These are phyloP conservation scores for Davidsoniella virescens DNA, from an alignment of 2,329 filamentous ascomycete genomes.

Conservation along the genomic window DNA sequence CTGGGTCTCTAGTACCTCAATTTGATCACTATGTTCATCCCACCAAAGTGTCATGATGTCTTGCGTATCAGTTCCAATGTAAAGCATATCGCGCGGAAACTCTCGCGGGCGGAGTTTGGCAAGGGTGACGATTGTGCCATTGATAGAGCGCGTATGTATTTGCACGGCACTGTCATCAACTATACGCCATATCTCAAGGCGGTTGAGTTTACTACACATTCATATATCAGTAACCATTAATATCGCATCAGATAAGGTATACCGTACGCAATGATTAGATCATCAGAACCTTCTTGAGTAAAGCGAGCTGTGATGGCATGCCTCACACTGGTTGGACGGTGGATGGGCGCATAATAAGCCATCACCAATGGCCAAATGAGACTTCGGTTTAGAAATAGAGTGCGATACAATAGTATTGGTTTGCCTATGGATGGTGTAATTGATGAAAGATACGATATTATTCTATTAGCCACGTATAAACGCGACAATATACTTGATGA, in stretches of 20 bases:
- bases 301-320: constrained; percentile 74
- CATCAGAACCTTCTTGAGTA: constrained; percentile 57
- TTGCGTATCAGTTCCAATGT: constrained; percentile 78
- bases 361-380: constrained; percentile 32
- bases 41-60: constrained; percentile 84
- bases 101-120: constrained; percentile 62
- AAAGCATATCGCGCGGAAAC: constrained; percentile 65
- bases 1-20: constrained; percentile 36
- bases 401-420: neutral
- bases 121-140: constrained; percentile 75
- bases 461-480: too few species aligned
- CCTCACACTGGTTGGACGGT: constrained; percentile 77
- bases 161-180: constrained; percentile 48
- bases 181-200: constrained; percentile 67
- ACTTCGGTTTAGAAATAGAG: too few species aligned
- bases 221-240: constrained; percentile 9
- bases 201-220: constrained; percentile 55
- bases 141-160: constrained; percentile 53
- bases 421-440: neutral
- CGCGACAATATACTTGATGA: too few species aligned
- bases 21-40: constrained; percentile 40
- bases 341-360: constrained; percentile 90
- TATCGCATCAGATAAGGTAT: neutral
- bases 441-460: too few species aligned
- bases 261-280: constrained; percentile 72